Evolutionary conservation across 305 asterid genomes (phyloP), one percentile per base, ranked within the genome.

Genomic region (Rubia peregrina): DNA sequence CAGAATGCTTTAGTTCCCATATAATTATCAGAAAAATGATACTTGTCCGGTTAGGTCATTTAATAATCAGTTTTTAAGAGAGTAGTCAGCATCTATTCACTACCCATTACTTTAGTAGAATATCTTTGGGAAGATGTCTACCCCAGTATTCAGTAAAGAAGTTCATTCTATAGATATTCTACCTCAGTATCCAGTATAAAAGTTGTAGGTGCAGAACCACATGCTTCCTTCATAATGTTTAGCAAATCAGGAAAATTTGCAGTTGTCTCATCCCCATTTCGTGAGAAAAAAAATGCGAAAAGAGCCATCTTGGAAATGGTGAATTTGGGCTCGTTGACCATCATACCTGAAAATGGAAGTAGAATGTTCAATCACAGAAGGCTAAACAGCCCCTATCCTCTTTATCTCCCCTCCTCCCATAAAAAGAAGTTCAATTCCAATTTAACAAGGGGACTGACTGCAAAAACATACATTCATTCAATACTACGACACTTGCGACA

Each of bases 291-390:
- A 92, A 70, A 92, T 82, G 67, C 73, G 91, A 63, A 92, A 51
- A 44, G 95, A 87, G 69, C 98, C 95, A 83, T 87, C 92, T 64
- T 79, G 76, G 38, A 85, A 74, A 82, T 85, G 78, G 83, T 92
- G 98, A 73, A 92, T 86, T 70, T 90, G 96, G 71, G 95, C 98
- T 74, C 98, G 92, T 80, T 92, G 98, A 78, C 98, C 98, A 81
- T 92, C 98, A 81, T 92, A 92, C 78, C 98, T 92, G 84, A 70
- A 80, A 80, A 75, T 53, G 65, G 44, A 70, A 68, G 67, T 49
- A 46, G 14, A 51, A 19, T 11, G 61, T 22, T 64, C 49, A 14
- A 19, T 38, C 69, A 71, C 61, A 6, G 19, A 40, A 62, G 0
- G 11, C 66, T 30, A 12, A 5, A 17, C 51, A 46, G 51, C 4